Evolutionary conservation across 78 protist species (phyloP).

Genomic region (Dictyostelium capitatum): DNA sequence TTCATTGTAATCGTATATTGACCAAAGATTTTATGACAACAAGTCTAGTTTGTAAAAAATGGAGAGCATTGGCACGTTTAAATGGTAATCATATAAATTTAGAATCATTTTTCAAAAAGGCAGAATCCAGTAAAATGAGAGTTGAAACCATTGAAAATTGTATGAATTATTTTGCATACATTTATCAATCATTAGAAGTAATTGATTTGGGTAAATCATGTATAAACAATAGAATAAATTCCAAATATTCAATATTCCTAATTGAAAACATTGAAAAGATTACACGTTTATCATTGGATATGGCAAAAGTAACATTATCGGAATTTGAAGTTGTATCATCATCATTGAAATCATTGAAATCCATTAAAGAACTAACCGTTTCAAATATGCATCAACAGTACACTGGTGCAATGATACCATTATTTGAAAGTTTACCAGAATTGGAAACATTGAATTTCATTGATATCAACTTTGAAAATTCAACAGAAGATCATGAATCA

Average conservation of each 20-base stretch:
- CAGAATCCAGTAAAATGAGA: slow-evolving; percentile 30
- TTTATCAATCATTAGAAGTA: slow-evolving; percentile 35
- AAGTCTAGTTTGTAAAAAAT: slow-evolving; percentile 22
- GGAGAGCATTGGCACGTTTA: slow-evolving; percentile 39
- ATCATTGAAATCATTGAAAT: background rate
- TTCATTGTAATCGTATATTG: slow-evolving; percentile 35
- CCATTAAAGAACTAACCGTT: background rate
- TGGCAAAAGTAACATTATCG: background rate
- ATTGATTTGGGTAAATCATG: slow-evolving; percentile 25
- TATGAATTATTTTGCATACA: slow-evolving; percentile 28
- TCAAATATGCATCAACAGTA: background rate
- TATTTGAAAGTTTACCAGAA: background rate
- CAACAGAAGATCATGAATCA: background rate
- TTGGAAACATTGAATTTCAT: background rate
- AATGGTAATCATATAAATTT: slow-evolving; percentile 29
- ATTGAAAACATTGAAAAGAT: slow-evolving; percentile 10
- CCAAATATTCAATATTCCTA: slow-evolving; percentile 8
- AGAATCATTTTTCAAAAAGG: slow-evolving; percentile 21
- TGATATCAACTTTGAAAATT: background rate
- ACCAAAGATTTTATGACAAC: background rate
- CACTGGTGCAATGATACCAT: background rate
- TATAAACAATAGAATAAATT: slow-evolving; percentile 12
- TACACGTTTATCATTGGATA: background rate
- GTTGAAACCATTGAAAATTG: slow-evolving; percentile 20
- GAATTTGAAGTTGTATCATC: background rate